Evolutionary conservation across 1,284 basidiomycete genomes (phyloP).

Genomic region (Malassezia caprae): DNA sequence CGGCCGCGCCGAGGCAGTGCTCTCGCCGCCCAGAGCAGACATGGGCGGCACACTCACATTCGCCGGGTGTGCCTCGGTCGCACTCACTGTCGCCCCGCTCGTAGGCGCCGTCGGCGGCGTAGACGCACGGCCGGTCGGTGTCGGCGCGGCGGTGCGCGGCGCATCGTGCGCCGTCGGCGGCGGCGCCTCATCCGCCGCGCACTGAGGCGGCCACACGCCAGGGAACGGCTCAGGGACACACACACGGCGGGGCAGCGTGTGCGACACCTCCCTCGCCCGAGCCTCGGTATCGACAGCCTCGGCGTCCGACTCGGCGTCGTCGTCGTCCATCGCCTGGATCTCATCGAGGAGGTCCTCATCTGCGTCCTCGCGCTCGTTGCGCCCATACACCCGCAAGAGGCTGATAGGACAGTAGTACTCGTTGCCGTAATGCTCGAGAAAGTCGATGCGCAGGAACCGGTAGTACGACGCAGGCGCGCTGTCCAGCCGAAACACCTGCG

Average conservation of each 20-base stretch:
- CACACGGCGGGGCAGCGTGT: not conserved
- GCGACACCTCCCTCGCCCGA: not conserved
- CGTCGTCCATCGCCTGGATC: constrained; percentile 37
- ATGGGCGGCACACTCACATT: not conserved
- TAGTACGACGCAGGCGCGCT: constrained; percentile 29
- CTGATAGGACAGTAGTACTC: constrained; percentile 96
- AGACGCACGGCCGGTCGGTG: not conserved
- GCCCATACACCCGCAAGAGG: constrained; percentile 81
- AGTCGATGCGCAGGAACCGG: constrained; percentile 86
- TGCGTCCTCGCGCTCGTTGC: constrained; percentile 92
- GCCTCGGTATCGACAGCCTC: not conserved
- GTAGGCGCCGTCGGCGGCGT: not conserved
- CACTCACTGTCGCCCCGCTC: not conserved
- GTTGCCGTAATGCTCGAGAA: constrained; percentile 81
- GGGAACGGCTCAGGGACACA: not conserved
- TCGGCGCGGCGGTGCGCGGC: not conserved
- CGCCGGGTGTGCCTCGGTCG: not conserved
- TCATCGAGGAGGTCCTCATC: constrained; percentile 63
- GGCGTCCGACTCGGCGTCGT: constrained; percentile 6
- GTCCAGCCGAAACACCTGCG: constrained; percentile 59
- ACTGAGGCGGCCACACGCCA: not conserved
- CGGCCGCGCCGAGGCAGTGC: not conserved
- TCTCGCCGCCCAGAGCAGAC: not conserved
- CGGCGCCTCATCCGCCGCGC: not conserved
- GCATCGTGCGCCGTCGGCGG: not conserved